phyloP scores from a whole-genome alignment of 2,329 filamentous ascomycete genomes.

The Aspergillus alliaceus region DNA sequence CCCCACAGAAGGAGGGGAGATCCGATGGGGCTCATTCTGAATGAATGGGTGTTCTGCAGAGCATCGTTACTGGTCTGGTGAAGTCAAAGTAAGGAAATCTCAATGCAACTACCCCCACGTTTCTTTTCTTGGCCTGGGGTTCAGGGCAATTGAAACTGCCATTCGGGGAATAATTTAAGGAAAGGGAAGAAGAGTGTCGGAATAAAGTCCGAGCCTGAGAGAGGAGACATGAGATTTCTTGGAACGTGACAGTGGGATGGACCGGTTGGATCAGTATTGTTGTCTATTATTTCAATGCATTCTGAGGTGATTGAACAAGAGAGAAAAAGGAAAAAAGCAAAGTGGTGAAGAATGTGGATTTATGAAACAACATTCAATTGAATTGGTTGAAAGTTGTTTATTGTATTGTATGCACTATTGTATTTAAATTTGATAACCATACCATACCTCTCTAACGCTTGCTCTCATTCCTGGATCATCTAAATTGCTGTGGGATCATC shows the following conservation, averaged over 20 bases:
- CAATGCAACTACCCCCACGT: constrained; percentile 1
- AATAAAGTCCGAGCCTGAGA: constrained; percentile 6
- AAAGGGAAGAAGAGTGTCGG: not conserved
- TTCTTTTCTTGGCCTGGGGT: not conserved
- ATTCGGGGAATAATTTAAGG: not conserved
- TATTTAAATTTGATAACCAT: no score
- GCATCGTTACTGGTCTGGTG: not conserved
- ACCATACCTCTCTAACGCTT: not conserved
- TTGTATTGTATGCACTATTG: no score
- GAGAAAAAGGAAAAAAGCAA: no score
- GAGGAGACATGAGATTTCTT: not conserved
- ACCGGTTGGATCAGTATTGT: no score
- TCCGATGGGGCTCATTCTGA: not conserved
- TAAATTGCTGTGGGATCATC: not conserved
- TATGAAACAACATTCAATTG: no score
- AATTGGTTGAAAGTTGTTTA: no score
- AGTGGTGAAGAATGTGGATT: no score
- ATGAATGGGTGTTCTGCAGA: not conserved
- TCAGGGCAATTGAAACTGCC: not conserved
- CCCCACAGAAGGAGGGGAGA: constrained; percentile 12
- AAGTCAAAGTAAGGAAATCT: not conserved
- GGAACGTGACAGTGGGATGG: no score
- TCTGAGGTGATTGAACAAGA: no score
- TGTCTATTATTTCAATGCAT: no score
- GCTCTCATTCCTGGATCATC: not conserved